phyloP scores from a whole-genome alignment of 1,284 basidiomycete species.

The Irpex rosettiformis region DNA sequence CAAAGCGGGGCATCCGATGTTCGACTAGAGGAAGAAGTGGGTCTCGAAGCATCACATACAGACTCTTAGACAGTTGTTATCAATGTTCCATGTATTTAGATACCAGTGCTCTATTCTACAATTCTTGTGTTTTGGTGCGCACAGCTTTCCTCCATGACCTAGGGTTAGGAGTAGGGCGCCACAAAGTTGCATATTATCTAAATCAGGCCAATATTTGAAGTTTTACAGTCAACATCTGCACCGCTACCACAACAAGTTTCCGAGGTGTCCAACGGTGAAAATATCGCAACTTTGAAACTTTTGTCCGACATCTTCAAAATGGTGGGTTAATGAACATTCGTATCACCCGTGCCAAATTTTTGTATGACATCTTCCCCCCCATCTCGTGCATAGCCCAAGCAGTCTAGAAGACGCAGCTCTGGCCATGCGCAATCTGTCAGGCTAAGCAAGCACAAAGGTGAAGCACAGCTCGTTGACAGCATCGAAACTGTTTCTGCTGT shows the following conservation, averaged over 20 bases:
- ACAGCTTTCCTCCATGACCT: neutral
- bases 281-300: neutral
- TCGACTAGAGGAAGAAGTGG: neutral
- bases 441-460: constrained; percentile 32
- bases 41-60: neutral
- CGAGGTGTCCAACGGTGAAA: neutral
- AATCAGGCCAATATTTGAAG: neutral
- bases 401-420: constrained; percentile 40
- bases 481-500: constrained; percentile 39
- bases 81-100: neutral
- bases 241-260: neutral
- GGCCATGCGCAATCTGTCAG: constrained; percentile 52
- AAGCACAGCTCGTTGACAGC: neutral
- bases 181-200: neutral
- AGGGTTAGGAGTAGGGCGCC: neutral
- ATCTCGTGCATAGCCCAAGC: constrained; percentile 50
- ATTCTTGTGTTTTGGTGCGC: constrained; percentile 31
- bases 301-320: neutral
- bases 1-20: neutral
- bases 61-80: neutral
- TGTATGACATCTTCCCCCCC: neutral
- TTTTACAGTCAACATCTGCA: neutral
- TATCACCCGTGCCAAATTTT: neutral
- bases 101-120: constrained; percentile 82
- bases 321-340: neutral